These are phyloP conservation scores for Dalbergia cultrata DNA, from an alignment of 306 rosid species.

Conservation along the genomic window DNA sequence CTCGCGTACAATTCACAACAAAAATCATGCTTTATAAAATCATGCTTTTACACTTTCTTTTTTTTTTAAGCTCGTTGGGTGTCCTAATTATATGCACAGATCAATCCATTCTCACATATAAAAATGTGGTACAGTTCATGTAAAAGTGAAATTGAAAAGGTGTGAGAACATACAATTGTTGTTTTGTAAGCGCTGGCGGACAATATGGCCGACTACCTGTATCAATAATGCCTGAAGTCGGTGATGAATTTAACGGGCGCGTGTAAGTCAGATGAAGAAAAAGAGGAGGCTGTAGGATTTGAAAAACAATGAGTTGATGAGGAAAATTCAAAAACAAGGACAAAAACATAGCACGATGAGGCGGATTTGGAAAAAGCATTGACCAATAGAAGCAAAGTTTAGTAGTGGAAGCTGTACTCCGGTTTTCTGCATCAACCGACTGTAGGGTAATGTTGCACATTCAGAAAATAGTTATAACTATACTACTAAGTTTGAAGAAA, in stretches of 20 bases:
- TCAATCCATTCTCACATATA: neutral
- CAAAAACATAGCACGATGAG: neutral
- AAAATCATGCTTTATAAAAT: neutral
- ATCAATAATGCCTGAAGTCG: neutral
- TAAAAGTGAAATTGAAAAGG: neutral
- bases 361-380: slow-evolving; percentile 2
- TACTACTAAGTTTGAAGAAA: too few relatives aligned
- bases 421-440: neutral
- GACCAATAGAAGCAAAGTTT: slow-evolving; percentile 35
- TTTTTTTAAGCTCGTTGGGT: neutral
- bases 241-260: neutral
- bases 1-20: neutral
- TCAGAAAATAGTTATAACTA: too few relatives aligned
- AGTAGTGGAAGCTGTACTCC: neutral
- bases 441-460: too few relatives aligned
- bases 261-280: neutral
- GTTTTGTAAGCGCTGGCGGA: neutral
- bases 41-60: neutral
- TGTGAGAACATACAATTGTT: neutral
- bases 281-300: neutral
- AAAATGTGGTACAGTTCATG: neutral
- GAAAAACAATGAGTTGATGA: neutral
- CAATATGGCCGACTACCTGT: neutral
- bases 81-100: slow-evolving; percentile 3
- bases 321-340: neutral